Conservation (phyloP, 257 asterid species). For the Schizonepeta tenuifolia region DNA sequence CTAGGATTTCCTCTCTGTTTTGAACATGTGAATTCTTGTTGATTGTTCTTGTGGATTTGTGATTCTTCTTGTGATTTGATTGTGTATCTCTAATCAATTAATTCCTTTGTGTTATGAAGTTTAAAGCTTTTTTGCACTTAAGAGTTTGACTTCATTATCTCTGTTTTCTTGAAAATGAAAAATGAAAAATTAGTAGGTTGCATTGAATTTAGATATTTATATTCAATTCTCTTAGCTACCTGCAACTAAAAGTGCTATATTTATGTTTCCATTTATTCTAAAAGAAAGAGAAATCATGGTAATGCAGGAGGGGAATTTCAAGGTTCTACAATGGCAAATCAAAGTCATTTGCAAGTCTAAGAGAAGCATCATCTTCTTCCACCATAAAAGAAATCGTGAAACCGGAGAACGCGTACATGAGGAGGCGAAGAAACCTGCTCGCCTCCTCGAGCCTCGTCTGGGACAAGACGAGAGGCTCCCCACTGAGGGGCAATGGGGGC, state of each 20-base stretch:
- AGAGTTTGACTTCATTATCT: neutral
- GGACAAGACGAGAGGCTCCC: conserved; percentile 51
- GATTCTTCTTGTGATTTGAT: neutral
- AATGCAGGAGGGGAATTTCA: conserved; percentile 74
- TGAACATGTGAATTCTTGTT: neutral
- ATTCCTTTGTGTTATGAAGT: neutral
- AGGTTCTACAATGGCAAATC: conserved; percentile 84
- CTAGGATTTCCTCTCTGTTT: conserved; percentile 3
- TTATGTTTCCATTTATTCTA: neutral
- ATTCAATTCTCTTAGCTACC: neutral
- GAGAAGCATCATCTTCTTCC: conserved; percentile 54
- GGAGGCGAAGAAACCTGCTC: conserved; percentile 62
- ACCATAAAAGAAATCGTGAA: conserved; percentile 57
- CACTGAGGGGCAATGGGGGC: conserved; percentile 45
- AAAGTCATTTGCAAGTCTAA: conserved; percentile 74
- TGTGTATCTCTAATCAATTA: neutral
- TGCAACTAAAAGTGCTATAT: neutral
- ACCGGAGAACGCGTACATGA: conserved; percentile 61
- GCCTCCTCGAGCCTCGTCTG: conserved; percentile 43
- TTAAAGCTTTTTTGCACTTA: neutral
- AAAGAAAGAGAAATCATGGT: neutral
- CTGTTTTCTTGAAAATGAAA: conserved; percentile 1
- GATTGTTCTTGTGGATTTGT: neutral
- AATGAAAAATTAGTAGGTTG: neutral
- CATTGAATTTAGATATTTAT: neutral